Percentiles rank a stretch among this genome's conserved stretches.
phyloP scores from a whole-genome alignment of 1,284 basidiomycete genomes.

The Ustilago bromivora region DNA sequence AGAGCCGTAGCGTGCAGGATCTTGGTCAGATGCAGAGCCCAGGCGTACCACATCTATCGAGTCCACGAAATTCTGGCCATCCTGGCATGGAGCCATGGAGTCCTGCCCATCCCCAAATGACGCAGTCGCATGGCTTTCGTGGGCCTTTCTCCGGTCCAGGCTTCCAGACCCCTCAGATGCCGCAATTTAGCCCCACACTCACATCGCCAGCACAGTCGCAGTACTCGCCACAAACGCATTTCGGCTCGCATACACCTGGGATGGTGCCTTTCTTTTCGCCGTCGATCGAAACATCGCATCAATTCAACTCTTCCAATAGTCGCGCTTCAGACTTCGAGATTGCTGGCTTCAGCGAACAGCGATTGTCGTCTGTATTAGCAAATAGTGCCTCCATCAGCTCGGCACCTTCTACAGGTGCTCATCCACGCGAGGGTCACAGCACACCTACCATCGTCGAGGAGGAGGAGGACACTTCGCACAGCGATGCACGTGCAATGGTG shows the following conservation, averaged over 20 bases:
- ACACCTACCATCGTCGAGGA: conserved; percentile 65
- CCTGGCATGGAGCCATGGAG: conserved; percentile 41
- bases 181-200: conserved; percentile 44
- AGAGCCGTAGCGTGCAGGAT: conserved; percentile 48
- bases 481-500: conserved; percentile 14
- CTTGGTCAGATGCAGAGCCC: conserved; percentile 38
- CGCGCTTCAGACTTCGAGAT: conserved; percentile 40
- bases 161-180: conserved; percentile 48
- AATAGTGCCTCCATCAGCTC: conserved; percentile 50
- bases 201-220: conserved; percentile 51
- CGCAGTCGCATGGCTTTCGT: conserved; percentile 28
- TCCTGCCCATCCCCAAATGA: conserved; percentile 35
- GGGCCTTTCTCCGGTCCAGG: conserved; percentile 37
- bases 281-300: conserved; percentile 31
- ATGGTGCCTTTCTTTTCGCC: conserved; percentile 49
- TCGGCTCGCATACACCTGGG: conserved; percentile 29
- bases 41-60: conserved; percentile 25
- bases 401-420: conserved; percentile 12
- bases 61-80: conserved; percentile 27
- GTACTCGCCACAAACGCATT: conserved; percentile 49
- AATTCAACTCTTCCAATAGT: conserved; percentile 24
- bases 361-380: conserved; percentile 58
- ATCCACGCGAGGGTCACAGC: conserved; percentile 50
- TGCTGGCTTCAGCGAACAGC: conserved; percentile 54
- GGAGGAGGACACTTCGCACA: conserved; percentile 44